Evolutionary conservation across 257 asterid genomes (phyloP).

Genomic region (Scutellaria minor): DNA sequence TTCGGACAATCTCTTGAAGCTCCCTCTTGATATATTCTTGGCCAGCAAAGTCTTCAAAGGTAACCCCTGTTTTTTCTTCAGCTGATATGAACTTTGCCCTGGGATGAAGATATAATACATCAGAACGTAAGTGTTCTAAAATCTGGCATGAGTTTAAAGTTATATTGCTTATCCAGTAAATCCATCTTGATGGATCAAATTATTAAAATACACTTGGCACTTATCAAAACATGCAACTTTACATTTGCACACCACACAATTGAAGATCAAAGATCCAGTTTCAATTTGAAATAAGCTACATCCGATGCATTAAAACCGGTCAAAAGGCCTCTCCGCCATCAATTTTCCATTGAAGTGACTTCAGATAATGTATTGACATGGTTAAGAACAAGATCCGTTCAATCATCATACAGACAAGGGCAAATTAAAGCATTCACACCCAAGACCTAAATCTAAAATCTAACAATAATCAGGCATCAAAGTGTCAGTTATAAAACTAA

Average conservation of each 20-base stretch:
- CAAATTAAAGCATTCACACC: neutral
- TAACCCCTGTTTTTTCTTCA: constrained; percentile 94
- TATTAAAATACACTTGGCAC: constrained; percentile 1
- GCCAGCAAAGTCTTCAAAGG: constrained; percentile 98
- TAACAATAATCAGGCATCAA: neutral
- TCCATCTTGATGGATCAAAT: constrained; percentile 16
- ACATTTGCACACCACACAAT: constrained; percentile 2
- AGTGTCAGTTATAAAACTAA: no score
- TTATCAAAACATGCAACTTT: neutral
- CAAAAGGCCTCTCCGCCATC: neutral
- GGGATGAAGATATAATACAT: constrained; percentile 41
- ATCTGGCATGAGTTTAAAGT: constrained; percentile 7
- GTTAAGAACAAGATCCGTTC: constrained; percentile 22
- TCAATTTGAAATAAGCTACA: no score
- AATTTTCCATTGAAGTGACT: constrained; percentile 12
- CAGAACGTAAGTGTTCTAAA: constrained; percentile 31
- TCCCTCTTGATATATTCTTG: constrained; percentile 99
- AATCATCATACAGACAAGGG: neutral
- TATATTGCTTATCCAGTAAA: constrained; percentile 27
- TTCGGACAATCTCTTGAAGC: constrained; percentile 90
- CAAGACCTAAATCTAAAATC: neutral
- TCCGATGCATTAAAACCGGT: constrained; percentile 7
- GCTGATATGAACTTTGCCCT: constrained; percentile 98
- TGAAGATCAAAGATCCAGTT: neutral
- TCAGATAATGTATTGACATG: constrained; percentile 7